phyloP scores from a whole-genome alignment of 2,329 filamentous ascomycete genomes.

The Xylaria sp. region DNA sequence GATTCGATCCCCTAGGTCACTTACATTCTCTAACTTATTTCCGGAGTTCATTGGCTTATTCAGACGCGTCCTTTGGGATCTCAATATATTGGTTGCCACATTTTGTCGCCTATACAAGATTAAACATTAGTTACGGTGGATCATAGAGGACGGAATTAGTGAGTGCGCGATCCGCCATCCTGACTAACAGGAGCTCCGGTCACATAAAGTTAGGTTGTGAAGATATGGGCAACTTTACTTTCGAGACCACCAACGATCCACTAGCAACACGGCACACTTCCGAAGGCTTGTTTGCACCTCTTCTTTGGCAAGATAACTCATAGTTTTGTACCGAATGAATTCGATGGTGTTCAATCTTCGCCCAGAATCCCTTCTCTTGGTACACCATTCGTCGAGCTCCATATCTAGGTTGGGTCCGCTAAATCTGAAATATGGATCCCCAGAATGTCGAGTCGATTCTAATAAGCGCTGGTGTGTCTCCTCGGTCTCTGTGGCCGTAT shows the following conservation, averaged over 20 bases:
- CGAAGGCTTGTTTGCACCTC: neutral
- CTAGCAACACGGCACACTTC: neutral
- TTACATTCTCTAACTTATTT: neutral
- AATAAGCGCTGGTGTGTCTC: neutral
- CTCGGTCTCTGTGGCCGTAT: slow-evolving; percentile 1
- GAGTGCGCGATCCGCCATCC: neutral
- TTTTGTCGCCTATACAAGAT: neutral
- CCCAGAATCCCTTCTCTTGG: neutral
- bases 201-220: neutral
- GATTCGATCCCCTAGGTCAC: neutral
- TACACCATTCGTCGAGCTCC: slow-evolving; percentile 5
- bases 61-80: neutral
- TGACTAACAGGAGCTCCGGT: neutral
- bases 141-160: neutral
- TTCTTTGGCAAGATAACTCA: neutral
- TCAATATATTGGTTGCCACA: neutral
- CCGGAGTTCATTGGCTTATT: neutral
- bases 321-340: slow-evolving; percentile 4
- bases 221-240: neutral
- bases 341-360: neutral
- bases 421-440: slow-evolving; percentile 1
- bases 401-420: neutral
- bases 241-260: slow-evolving; percentile 9
- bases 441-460: neutral
- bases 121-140: neutral